Evolutionary conservation across 345 rosid species (phyloP).

Genomic region (Noccaea bulbosa): DNA sequence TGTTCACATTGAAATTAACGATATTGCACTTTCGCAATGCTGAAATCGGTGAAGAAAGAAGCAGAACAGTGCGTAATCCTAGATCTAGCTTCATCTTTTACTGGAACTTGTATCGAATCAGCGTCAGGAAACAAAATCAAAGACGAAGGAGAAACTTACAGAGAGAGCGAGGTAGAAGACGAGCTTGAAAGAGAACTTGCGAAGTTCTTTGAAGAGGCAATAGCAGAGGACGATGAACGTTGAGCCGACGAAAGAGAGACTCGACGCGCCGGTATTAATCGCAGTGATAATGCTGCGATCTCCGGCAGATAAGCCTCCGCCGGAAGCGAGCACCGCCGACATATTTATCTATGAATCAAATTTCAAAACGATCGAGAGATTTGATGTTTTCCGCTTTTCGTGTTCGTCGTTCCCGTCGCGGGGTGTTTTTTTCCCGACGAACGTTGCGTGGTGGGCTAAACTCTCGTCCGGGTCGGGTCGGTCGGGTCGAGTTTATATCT

Average conservation of each 20-base stretch:
- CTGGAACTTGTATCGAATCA: constrained; percentile 8
- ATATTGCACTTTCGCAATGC: not conserved
- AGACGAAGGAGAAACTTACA: constrained; percentile 46
- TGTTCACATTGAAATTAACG: not conserved
- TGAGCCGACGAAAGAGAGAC: constrained; percentile 84
- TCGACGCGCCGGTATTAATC: constrained; percentile 76
- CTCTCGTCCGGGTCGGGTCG: constrained; percentile 23
- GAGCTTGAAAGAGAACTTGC: constrained; percentile 98
- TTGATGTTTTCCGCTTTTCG: constrained; percentile 14
- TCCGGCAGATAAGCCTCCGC: constrained; percentile 54
- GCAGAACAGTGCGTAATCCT: constrained; percentile 1
- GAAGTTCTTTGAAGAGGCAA: constrained; percentile 85
- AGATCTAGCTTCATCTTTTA: constrained; percentile 20
- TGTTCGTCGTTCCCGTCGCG: constrained; percentile 42
- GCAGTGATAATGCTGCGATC: constrained; percentile 63
- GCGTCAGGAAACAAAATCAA: not conserved
- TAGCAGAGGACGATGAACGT: constrained; percentile 91
- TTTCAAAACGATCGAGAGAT: constrained; percentile 20
- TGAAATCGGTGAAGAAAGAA: not conserved
- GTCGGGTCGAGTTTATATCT: constrained; percentile 4
- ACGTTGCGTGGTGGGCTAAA: constrained; percentile 37
- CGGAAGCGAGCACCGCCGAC: constrained; percentile 38
- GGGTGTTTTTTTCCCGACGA: constrained; percentile 26
- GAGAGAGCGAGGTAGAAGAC: constrained; percentile 94
- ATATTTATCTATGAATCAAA: constrained; percentile 18